Conservation (phyloP, 2,329 filamentous ascomycete genomes). For the Alternaria gansuensis region DNA sequence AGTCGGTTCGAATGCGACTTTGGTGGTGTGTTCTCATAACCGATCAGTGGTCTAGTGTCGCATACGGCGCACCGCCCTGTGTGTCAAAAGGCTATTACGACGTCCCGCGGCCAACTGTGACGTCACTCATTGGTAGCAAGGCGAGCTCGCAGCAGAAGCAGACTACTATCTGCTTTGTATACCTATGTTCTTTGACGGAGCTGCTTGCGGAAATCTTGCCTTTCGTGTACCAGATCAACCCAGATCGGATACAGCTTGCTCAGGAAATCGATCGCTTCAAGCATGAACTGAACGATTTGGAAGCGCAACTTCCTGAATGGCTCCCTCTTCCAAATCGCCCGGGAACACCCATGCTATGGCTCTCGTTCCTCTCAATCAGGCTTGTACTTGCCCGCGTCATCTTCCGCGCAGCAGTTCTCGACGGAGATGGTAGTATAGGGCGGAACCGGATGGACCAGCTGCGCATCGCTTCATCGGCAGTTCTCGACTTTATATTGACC, state of each 20-base stretch:
- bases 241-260: conserved; percentile 40
- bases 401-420: conserved; percentile 42
- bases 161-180: conserved; percentile 62
- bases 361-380: conserved; percentile 53
- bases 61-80: conserved; percentile 64
- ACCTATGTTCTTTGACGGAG: conserved; percentile 61
- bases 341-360: conserved; percentile 52
- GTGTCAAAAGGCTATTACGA: conserved; percentile 64
- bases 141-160: conserved; percentile 53
- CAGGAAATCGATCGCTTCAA: conserved; percentile 47
- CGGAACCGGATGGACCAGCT: conserved; percentile 56
- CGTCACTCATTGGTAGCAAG: conserved; percentile 51
- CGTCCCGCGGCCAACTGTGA: conserved; percentile 62
- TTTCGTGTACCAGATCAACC: conserved; percentile 50
- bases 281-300: conserved; percentile 46
- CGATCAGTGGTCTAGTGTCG: conserved; percentile 66
- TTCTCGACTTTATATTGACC: conserved; percentile 61
- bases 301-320: conserved; percentile 48
- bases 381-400: conserved; percentile 53
- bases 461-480: conserved; percentile 59
- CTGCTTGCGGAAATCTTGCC: conserved; percentile 54
- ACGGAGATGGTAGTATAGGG: conserved; percentile 34
- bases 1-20: conserved; percentile 60
- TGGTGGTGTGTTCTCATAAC: conserved; percentile 68
- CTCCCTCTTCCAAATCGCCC: conserved; percentile 41